phyloP scores from a whole-genome alignment of 129 eudicot genomes.

The Silybum marianum region DNA sequence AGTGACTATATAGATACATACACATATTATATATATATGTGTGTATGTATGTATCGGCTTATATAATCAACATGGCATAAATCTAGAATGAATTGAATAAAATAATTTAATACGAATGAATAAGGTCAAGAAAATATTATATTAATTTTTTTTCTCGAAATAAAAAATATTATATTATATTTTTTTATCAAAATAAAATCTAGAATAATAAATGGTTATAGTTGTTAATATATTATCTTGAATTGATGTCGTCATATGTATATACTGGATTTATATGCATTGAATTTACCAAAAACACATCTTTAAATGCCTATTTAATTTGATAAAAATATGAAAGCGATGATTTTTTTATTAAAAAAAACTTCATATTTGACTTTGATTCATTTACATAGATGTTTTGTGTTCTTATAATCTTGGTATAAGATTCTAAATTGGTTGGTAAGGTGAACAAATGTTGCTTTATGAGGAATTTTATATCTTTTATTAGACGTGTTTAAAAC shows the following conservation, averaged over 20 bases:
- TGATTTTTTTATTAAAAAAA: too few relatives aligned
- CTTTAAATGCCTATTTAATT: neutral
- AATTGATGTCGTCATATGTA: neutral
- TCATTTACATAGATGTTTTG: neutral
- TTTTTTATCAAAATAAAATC: neutral
- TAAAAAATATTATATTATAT: neutral
- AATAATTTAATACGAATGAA: neutral
- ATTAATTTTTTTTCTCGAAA: neutral
- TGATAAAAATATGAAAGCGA: neutral
- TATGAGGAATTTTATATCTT: too few relatives aligned
- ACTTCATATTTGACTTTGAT: neutral
- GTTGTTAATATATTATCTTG: neutral
- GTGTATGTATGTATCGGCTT: neutral
- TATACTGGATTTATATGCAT: neutral
- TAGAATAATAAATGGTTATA: neutral
- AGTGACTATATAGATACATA: neutral
- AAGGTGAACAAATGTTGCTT: too few relatives aligned
- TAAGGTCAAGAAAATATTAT: conserved; percentile 26
- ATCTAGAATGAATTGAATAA: conserved; percentile 15
- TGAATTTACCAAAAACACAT: neutral
- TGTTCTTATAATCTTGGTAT: neutral
- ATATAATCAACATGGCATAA: neutral
- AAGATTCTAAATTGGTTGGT: too few relatives aligned
- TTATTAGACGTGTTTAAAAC: too few relatives aligned
- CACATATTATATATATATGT: neutral